Conservation (phyloP, 768 basidiomycete genomes). For the Suillus subalutaceus region DNA sequence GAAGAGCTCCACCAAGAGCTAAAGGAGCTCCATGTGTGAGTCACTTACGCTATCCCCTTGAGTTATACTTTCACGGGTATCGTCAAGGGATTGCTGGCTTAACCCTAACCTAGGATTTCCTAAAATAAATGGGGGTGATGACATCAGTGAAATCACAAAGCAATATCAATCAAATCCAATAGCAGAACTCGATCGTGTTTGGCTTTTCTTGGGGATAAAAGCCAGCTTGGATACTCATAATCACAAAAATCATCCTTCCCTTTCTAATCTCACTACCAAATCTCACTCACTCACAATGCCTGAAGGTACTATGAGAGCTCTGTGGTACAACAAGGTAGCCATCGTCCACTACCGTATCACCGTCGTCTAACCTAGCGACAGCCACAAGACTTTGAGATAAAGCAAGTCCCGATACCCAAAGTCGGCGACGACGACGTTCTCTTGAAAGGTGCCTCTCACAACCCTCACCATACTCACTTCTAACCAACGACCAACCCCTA, state of each 20-base stretch:
- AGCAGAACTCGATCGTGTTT: background rate
- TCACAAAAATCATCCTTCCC: conserved; percentile 10
- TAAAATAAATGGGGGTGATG: conserved; percentile 15
- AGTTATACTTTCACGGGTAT: no score
- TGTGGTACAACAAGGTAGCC: conserved; percentile 69
- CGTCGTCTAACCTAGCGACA: conserved; percentile 31
- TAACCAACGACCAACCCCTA: background rate
- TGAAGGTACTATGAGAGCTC: conserved; percentile 70
- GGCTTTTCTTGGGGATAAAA: conserved; percentile 12
- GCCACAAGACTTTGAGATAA: conserved; percentile 70
- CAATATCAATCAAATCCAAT: background rate
- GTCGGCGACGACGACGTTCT: conserved; percentile 72
- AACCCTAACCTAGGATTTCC: conserved; percentile 1
- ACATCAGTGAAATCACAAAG: conserved; percentile 23
- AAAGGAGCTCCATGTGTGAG: background rate
- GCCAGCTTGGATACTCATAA: conserved; percentile 6
- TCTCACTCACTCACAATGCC: conserved; percentile 41
- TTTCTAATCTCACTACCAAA: background rate
- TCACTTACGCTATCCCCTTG: no score
- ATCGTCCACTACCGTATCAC: background rate
- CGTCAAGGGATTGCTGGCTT: no score
- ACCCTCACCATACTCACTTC: background rate
- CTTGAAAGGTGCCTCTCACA: conserved; percentile 56
- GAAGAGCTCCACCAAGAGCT: conserved; percentile 9
- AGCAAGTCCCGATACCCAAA: conserved; percentile 66